These are phyloP conservation scores for Physcomitrellopsis africana DNA, from an alignment of 225 moss, liverwort and hornwort species.

Conservation along the genomic window DNA sequence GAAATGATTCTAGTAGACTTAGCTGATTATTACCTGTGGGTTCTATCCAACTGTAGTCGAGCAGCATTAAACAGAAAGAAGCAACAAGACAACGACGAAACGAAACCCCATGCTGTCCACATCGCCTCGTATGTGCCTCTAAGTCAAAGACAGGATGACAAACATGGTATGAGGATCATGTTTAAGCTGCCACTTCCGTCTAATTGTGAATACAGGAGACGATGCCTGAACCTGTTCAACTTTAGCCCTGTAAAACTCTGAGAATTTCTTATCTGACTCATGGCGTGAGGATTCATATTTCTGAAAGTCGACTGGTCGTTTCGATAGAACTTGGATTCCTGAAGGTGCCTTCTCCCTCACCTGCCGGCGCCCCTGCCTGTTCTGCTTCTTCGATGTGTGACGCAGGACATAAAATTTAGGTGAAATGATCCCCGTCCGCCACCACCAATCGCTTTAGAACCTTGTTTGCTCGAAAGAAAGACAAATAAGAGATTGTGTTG, in stretches of 20 bases:
- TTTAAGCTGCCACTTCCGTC: slow-evolving; percentile 10
- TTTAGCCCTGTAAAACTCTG: too few relatives aligned
- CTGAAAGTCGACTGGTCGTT: slow-evolving; percentile 86
- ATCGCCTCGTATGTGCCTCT: slow-evolving; percentile 86
- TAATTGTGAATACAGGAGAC: slow-evolving; percentile 1
- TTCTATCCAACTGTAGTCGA: slow-evolving; percentile 81
- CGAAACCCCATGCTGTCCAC: slow-evolving; percentile 69
- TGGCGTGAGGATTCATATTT: slow-evolving; percentile 42
- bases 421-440: slow-evolving; percentile 89
- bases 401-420: slow-evolving; percentile 90
- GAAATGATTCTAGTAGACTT: not conserved
- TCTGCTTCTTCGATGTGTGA: slow-evolving; percentile 71
- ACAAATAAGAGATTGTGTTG: not conserved
- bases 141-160: slow-evolving; percentile 18
- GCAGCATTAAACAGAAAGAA: slow-evolving; percentile 93
- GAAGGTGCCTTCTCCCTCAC: slow-evolving; percentile 44
- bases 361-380: slow-evolving; percentile 27
- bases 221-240: too few relatives aligned
- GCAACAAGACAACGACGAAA: slow-evolving; percentile 87
- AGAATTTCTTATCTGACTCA: not conserved
- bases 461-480: slow-evolving; percentile 67
- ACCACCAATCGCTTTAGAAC: slow-evolving; percentile 84
- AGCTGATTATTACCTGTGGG: slow-evolving; percentile 64
- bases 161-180: not conserved
- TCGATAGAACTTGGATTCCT: slow-evolving; percentile 41